Base-by-base conservation (phyloP, 441 rosid species). In the Melastoma candidum region DNA sequence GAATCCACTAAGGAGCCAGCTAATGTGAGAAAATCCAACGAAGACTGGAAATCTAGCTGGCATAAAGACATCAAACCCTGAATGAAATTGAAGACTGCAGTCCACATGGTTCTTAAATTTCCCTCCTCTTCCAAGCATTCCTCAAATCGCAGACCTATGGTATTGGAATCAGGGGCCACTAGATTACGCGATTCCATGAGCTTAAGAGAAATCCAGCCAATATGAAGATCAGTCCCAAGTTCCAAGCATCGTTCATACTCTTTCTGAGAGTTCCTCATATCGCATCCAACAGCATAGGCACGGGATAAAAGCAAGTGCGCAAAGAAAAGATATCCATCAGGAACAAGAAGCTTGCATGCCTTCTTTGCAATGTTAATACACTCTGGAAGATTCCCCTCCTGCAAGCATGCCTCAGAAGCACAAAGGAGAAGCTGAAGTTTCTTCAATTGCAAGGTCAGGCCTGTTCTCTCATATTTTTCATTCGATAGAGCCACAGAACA, bases 391-490 rank as follows among this genome's bases (percentile, higher is more conserved):
- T 82, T 71, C 53, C 88, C 71, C 36, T 68, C 60, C 74, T 81
- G 96, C 75, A 89, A 75, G 76, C 75, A 63, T 48, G 78, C 72
- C 78, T 93, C 97, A 61, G 99, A 76, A 66, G 83, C 83, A 66
- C 90, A 86, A 58, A 93, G 90, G 56, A 83, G 66, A 76, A 89
- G 85, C 80, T 81, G 96, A 68, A 93, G 83, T 74, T 80, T 89
- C 57, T 77, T 81, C 64, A 84, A 84, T 44, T 61, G 79, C 59
- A 55, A 63, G 53, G 60, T 41, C 51, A 60, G 59, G 46, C 68
- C 73, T 54, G 71, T 67, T 57, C 55, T 60, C 2, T 68, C 67
- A 70, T 71, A 74, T 14, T 62, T 64, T 63, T 81, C 84, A 72
- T 68, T 68, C 43, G 84, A 77, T 68, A 83, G 83, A 44, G 83